Evolutionary conservation across 345 rosid genomes (phyloP), one percentile per base, ranked within the genome.

Genomic region (Arabis alpina): DNA sequence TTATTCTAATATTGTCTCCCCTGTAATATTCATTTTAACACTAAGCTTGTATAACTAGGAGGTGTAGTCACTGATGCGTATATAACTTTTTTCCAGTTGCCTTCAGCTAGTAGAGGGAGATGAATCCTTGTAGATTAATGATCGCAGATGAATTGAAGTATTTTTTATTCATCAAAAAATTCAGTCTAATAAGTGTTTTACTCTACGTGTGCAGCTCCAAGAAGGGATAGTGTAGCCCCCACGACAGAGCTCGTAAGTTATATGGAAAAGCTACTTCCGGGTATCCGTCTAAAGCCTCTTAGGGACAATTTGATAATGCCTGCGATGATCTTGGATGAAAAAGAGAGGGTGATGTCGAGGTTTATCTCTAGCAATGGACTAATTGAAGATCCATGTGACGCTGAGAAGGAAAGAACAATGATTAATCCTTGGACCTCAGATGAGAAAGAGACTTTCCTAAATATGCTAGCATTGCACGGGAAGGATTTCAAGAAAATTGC

Each of bases 401-500:
- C 81, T 71, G 99, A 95, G 88, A 88, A 85, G 83, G 99, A 92
- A 79, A 88, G 86, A 75, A 74, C 83, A 41, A 66, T 90, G 85
- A 88, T 90, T 75, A 95, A 95, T 74, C 97, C 98, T 37, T 92
- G 97, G 98, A 84, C 86, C 36, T 49, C 73, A 2, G 97, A 88
- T 70, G 99, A 95, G 81, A 86, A 61, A 61, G 97, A 87, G 54
- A 82, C 78, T 57, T 92, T 95, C 74, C 81, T 95, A 68, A 80
- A 83, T 55, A 92, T 89, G 85, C 74, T 95, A 49, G 86, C 87
- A 5, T 48, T 70, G 28, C 85, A 80, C 54, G 98, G 99, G 72
- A 95, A 95, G 80, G 88, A 92, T 81, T 95, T 95, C 76, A 73
- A 77, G 55, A 89, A 82, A 80, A 88, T 95, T 72, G 91, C 98